These are phyloP conservation scores for Millerago galiae DNA, from an alignment of 805 yeast species.

Conservation along the genomic window DNA sequence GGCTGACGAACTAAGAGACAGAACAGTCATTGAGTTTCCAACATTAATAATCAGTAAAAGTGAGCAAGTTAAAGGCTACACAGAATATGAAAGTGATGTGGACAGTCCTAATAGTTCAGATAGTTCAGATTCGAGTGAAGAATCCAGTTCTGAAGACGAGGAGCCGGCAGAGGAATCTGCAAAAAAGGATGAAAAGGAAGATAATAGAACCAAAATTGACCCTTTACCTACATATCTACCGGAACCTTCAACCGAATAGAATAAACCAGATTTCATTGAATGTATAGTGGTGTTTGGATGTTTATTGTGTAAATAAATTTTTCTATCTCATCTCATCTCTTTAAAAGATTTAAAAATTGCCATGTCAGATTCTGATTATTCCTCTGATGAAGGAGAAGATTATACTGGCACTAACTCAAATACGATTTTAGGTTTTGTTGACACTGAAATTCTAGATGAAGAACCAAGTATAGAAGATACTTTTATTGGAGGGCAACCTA, in stretches of 20 bases:
- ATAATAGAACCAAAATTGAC: background rate
- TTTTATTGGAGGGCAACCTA: conserved; percentile 73
- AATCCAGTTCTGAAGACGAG: conserved; percentile 7
- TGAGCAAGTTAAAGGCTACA: conserved; percentile 24
- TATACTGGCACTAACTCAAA: conserved; percentile 25
- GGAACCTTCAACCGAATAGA: too few species aligned
- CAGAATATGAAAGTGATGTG: conserved; percentile 9
- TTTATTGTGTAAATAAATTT: background rate
- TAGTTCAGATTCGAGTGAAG: conserved; percentile 2
- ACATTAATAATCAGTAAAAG: conserved; percentile 44
- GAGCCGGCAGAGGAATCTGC: conserved; percentile 17
- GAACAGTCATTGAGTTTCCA: conserved; percentile 72
- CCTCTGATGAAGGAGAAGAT: conserved; percentile 40
- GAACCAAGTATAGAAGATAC: conserved; percentile 53
- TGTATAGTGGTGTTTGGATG: background rate
- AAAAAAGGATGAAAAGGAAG: conserved; percentile 2
- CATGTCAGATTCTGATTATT: conserved; percentile 31
- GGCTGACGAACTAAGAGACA: conserved; percentile 45
- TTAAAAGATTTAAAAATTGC: background rate
- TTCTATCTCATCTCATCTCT: background rate
- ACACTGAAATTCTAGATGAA: conserved; percentile 45
- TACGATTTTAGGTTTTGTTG: conserved; percentile 59
- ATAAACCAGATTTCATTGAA: too few species aligned
- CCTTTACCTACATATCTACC: background rate
- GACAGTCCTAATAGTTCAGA: conserved; percentile 15